Base-by-base conservation (phyloP, 305 asterid genomes). In the Ilex paraguariensis region DNA sequence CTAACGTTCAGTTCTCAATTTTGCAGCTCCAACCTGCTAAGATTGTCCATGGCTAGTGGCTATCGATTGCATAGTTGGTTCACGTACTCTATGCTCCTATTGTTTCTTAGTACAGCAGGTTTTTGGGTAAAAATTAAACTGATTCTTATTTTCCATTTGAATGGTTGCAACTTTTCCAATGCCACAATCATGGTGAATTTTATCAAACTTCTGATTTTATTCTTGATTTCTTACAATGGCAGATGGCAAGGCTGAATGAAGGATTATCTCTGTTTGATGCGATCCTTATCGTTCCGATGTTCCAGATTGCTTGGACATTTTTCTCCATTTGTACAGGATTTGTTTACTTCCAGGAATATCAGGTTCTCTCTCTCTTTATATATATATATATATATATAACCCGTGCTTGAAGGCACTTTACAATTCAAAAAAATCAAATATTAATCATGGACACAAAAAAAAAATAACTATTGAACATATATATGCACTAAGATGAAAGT, bases 251-350 rank as follows among this genome's bases (percentile, higher is more conserved):
- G 76, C 76, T 91, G 71, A 88, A 91, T 74, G 96, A 91, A 80
- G 98, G 98, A 66, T 66, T 91, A 68, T 83, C 95, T 30, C 79
- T 88, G 68, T 91, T 88, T 71, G 98, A 91, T 70, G 96, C 96
- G 70, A 91, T 91, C 66, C 94, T 87, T 72, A 91, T 91, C 54
- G 98, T 91, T 66, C 98, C 98, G 56, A 91, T 91, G 98, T 88
- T 91, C 79, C 98, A 91, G 86, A 91, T 91, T 66, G 90, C 87
- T 67, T 91, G 98, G 98, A 91, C 98, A 9, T 87, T 88, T 74
- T 91, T 88, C 83, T 91, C 98, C 67, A 88, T 91, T 72, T 87
- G 95, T 85, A 91, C 96, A 82, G 98, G 98, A 85, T 91, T 91
- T 78, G 82, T 88, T 61, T 91, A 91, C 71, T 91, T 91, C 73